phyloP scores from a whole-genome alignment of 768 basidiomycete genomes.

The Epithele typhae region DNA sequence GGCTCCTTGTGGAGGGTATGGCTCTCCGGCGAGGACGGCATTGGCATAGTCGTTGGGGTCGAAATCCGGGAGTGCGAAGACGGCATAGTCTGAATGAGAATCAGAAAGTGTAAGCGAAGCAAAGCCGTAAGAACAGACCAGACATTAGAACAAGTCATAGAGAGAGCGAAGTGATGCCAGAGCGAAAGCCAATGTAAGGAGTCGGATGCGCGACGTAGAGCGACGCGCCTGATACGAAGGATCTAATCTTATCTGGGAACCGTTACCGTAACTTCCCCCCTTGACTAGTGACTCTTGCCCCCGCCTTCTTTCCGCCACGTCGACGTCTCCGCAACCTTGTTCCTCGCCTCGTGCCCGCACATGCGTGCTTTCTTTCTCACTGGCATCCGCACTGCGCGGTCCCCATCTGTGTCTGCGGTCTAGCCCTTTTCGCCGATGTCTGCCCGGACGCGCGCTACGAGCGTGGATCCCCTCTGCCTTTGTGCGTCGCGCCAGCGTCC shows the following conservation, averaged over 20 bases:
- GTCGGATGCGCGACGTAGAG: too few species aligned
- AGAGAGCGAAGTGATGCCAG: too few species aligned
- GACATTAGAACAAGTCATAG: conserved; percentile 16
- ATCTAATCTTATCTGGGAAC: conserved; percentile 9
- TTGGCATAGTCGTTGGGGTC: conserved; percentile 91
- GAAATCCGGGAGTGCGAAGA: conserved; percentile 73
- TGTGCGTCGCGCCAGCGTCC: too few species aligned
- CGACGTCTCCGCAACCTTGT: not conserved
- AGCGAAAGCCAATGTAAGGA: too few species aligned
- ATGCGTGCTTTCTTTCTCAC: too few species aligned
- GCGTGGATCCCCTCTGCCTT: too few species aligned
- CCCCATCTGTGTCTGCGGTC: not conserved
- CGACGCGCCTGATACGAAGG: too few species aligned
- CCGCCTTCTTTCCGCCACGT: not conserved
- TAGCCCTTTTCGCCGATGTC: too few species aligned
- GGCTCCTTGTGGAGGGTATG: conserved; percentile 50
- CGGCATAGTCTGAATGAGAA: conserved; percentile 37
- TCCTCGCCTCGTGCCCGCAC: not conserved
- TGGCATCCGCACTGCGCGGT: not conserved
- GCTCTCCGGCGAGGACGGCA: conserved; percentile 78
- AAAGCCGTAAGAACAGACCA: conserved; percentile 10
- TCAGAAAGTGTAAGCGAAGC: not conserved
- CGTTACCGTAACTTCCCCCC: too few species aligned
- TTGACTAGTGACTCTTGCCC: not conserved
- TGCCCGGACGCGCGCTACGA: too few species aligned